Conservation (phyloP, 345 rosid genomes). For the Theobroma cacao region DNA sequence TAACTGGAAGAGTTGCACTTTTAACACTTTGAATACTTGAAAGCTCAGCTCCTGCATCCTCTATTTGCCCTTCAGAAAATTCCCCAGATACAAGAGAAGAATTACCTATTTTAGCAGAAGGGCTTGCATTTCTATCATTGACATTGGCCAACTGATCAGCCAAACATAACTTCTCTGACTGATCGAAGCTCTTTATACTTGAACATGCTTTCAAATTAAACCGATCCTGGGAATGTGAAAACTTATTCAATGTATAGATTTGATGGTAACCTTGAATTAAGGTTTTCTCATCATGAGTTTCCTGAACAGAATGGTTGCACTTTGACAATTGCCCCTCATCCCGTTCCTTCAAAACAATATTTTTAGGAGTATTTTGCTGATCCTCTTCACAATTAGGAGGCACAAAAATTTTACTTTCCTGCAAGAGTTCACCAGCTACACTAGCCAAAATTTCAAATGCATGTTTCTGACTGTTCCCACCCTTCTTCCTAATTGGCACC, state of each 20-base stretch:
- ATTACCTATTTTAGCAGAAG: background rate
- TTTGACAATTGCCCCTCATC: background rate
- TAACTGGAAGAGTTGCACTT: slow-evolving; percentile 12
- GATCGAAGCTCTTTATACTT: slow-evolving; percentile 2
- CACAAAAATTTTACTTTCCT: slow-evolving; percentile 15
- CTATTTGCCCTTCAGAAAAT: background rate
- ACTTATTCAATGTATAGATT: slow-evolving; percentile 3
- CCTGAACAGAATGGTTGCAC: background rate
- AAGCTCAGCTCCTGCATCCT: background rate
- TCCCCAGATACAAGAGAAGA: slow-evolving; percentile 1
- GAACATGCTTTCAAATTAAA: slow-evolving; percentile 5
- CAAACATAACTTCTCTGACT: slow-evolving; percentile 7
- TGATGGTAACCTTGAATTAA: background rate
- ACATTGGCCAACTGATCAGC: slow-evolving; percentile 4
- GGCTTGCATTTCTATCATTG: background rate
- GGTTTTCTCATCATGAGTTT: slow-evolving; percentile 1
- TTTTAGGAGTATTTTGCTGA: background rate
- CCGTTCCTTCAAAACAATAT: background rate
- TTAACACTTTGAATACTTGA: background rate
- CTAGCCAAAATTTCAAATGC: slow-evolving; percentile 35
- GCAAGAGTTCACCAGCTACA: slow-evolving; percentile 31
- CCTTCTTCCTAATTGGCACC: slow-evolving; percentile 23
- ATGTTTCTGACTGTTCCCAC: background rate
- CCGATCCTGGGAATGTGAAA: background rate
- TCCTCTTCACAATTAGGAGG: background rate